Conservation (phyloP, 257 asterid species). For the Nicotiana tomentosiformis region DNA sequence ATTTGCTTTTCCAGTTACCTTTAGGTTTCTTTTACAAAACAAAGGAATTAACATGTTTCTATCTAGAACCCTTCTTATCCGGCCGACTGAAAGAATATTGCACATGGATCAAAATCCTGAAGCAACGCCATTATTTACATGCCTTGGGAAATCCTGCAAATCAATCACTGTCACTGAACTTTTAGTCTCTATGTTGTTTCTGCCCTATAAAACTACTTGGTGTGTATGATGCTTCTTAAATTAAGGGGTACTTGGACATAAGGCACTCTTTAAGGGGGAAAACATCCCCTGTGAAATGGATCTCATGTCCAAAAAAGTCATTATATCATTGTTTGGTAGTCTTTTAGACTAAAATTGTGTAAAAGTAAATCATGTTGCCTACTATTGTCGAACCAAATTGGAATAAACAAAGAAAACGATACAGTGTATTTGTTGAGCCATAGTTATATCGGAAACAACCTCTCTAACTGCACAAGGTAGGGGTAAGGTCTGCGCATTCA, state of each 20-base stretch:
- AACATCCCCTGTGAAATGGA: background rate
- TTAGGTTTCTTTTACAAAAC: no score
- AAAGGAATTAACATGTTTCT: no score
- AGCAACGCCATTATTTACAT: constrained; percentile 39
- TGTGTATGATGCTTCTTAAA: no score
- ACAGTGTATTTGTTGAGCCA: no score
- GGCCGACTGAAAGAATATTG: constrained; percentile 25
- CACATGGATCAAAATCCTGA: constrained; percentile 24
- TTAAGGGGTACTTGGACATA: background rate
- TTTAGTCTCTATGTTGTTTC: background rate
- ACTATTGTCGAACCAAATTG: background rate
- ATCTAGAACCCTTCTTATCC: constrained; percentile 25
- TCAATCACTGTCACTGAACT: constrained; percentile 33
- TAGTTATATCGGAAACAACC: no score
- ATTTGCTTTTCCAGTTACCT: no score
- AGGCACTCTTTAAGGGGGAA: background rate
- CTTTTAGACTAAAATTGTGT: background rate
- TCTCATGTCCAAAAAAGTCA: no score
- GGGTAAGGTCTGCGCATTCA: no score
- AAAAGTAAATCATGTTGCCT: background rate
- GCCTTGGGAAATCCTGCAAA: constrained; percentile 33
- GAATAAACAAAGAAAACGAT: background rate
- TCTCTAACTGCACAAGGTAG: no score
- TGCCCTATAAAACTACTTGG: no score
- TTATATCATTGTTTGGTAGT: no score